Evolutionary conservation across 768 basidiomycete genomes (phyloP), one percentile per base, ranked within the genome.

Genomic region (Russula emetica): DNA sequence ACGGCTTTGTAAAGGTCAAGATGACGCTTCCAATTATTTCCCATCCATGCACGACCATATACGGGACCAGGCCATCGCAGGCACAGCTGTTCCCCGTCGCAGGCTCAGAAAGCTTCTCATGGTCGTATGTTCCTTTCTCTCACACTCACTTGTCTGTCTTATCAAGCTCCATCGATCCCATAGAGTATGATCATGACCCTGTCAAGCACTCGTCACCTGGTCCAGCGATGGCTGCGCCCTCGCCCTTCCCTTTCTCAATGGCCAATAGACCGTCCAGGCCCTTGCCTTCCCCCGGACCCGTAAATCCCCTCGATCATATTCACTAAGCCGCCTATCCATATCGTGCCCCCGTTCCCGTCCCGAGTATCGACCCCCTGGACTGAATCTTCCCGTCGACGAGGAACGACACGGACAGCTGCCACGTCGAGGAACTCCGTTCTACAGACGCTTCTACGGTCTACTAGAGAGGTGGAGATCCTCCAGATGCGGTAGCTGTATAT

Each of bases 391-490:
- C 69, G 66, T 74, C 36, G 75, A 77, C 44, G 76, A 78, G 69
- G 76, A 82, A 70, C 77, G 78, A 61, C 75, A n/a, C n/a, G n/a
- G n/a, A n/a, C 76, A 36, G 70, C 77, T 20, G 79, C 79, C 32
- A 78, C 81, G 61, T 75, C 87, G 80, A 16, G 89, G 87, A 34
- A 89, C 89, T 9, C 76, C n/a, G n/a, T n/a, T n/a, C n/a, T n/a
- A n/a, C n/a, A n/a, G n/a, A n/a, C n/a, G n/a, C n/a, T n/a, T n/a
- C n/a, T n/a, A n/a, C n/a, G n/a, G n/a, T n/a, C n/a, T n/a, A n/a
- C n/a, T n/a, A n/a, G n/a, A n/a, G n/a, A n/a, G n/a, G n/a, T n/a
- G n/a, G n/a, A n/a, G n/a, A n/a, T n/a, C n/a, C n/a, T n/a, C n/a
- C n/a, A n/a, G n/a, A n/a, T n/a, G n/a, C n/a, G n/a, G n/a, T n/a